Conservation (phyloP, 2,329 filamentous ascomycete genomes). For the Colletotrichum trifolii region DNA sequence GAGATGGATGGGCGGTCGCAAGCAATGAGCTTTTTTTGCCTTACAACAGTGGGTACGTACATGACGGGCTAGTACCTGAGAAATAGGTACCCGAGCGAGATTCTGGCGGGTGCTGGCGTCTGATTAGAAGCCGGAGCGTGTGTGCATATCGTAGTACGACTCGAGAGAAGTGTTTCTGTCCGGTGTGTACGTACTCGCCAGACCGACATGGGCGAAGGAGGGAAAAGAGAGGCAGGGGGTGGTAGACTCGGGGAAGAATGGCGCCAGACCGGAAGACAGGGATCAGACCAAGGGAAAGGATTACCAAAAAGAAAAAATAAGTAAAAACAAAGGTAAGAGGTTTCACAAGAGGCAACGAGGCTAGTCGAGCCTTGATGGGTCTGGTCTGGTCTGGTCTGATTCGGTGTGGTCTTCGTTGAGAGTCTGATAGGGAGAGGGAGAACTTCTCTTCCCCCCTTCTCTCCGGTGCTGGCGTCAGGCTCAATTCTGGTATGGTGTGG, state of each 20-base stretch:
- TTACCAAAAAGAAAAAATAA: background rate
- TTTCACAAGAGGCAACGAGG: conserved; percentile 38
- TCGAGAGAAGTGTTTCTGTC: background rate
- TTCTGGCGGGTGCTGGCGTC: conserved; percentile 1
- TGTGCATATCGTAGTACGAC: background rate
- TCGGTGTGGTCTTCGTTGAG: background rate
- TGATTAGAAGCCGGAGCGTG: background rate
- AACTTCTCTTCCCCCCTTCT: background rate
- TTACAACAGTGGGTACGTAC: conserved; percentile 27
- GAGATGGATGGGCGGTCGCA: conserved; percentile 17
- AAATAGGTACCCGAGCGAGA: conserved; percentile 21
- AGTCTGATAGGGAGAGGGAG: conserved; percentile 16
- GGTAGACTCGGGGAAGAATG: conserved; percentile 35
- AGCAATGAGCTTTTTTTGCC: conserved; percentile 27
- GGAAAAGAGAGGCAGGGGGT: conserved; percentile 31
- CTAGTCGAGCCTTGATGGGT: conserved; percentile 29
- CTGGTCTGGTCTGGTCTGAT: conserved; percentile 14
- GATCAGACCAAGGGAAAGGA: conserved; percentile 12
- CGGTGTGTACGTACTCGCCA: conserved; percentile 25
- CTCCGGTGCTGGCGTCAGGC: background rate
- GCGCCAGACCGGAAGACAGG: conserved; percentile 35
- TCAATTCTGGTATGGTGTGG: conserved; percentile 28
- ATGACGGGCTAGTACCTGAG: conserved; percentile 16
- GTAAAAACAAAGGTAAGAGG: conserved; percentile 19
- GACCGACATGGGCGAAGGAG: conserved; percentile 29